Percentiles rank a stretch among this genome's conserved stretches.
These are phyloP conservation scores for Phlebiopsis gigantea DNA, from an alignment of 768 basidiomycete species.

Conservation along the genomic window DNA sequence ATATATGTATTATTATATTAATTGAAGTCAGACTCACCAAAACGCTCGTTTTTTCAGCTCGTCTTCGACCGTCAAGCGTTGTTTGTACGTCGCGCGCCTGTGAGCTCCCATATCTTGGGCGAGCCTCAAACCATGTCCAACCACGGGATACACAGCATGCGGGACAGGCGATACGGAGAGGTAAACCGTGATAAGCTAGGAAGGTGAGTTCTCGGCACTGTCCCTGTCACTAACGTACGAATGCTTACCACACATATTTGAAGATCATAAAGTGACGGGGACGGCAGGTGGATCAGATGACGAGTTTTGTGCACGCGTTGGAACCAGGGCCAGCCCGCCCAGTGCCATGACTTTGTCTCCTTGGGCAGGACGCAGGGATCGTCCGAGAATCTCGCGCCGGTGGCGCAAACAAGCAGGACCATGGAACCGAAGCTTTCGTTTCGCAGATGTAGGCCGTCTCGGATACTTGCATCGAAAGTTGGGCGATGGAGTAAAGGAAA, in stretches of 20 bases:
- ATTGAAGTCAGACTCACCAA: slow-evolving; percentile 37
- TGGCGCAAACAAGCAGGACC: slow-evolving; percentile 38
- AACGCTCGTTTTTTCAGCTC: slow-evolving; percentile 82
- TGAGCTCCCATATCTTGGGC: slow-evolving; percentile 71
- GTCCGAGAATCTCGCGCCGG: slow-evolving; percentile 36
- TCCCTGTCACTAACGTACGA: not conserved
- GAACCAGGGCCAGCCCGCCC: slow-evolving; percentile 40
- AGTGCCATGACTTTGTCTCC: slow-evolving; percentile 7
- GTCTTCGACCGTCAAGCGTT: slow-evolving; percentile 43
- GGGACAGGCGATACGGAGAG: not conserved
- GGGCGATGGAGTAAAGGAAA: slow-evolving; percentile 38
- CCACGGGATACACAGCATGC: slow-evolving; percentile 4
- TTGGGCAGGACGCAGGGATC: slow-evolving; percentile 33
- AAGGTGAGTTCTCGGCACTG: not conserved
- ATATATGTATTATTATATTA: not conserved
- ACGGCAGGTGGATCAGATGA: slow-evolving; percentile 38
- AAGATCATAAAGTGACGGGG: slow-evolving; percentile 56
- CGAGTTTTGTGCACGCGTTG: slow-evolving; percentile 51
- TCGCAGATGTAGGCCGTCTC: slow-evolving; percentile 26
- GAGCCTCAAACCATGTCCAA: slow-evolving; percentile 44
- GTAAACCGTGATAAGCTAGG: not conserved
- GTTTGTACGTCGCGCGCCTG: slow-evolving; percentile 50
- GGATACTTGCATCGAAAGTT: slow-evolving; percentile 32
- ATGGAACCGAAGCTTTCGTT: slow-evolving; percentile 31
- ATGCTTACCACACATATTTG: slow-evolving; percentile 49